Percentiles rank a stretch among this genome's conserved stretches.
Evolutionary conservation across 257 asterid species (phyloP).

Genomic region (Solanum habrochaites): DNA sequence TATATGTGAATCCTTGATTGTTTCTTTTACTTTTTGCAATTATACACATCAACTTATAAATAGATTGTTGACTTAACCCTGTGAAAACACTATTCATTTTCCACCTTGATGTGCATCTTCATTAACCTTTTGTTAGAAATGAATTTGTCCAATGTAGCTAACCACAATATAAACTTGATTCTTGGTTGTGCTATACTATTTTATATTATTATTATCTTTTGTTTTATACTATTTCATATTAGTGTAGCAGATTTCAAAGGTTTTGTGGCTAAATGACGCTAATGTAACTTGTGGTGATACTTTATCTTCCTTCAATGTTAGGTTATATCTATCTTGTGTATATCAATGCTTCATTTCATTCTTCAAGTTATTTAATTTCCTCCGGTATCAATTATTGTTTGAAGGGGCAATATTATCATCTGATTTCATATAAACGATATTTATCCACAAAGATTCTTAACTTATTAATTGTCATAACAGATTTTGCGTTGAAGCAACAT

Average conservation of each 20-base stretch:
- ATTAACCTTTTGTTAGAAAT: background rate
- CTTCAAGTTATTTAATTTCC: background rate
- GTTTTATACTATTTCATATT: no score
- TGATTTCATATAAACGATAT: background rate
- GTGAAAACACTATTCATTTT: no score
- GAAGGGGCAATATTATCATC: background rate
- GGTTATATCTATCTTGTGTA: background rate
- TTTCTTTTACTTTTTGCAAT: background rate
- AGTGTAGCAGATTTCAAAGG: no score
- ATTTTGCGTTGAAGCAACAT: background rate
- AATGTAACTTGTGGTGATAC: background rate
- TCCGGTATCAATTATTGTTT: no score
- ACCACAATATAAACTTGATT: background rate
- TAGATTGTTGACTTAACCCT: no score
- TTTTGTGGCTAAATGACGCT: background rate
- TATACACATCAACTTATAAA: no score
- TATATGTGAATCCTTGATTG: no score
- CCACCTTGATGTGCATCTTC: background rate
- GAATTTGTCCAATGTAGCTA: background rate
- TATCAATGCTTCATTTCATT: background rate
- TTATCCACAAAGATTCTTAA: no score
- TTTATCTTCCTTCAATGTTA: background rate
- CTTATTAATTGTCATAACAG: background rate
- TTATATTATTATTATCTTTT: no score
- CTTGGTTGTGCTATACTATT: background rate